Evolutionary conservation across 352 stramenopile genomes (phyloP), one percentile per base, ranked within the genome.

Genomic region (Elongisporangium senticosum): DNA sequence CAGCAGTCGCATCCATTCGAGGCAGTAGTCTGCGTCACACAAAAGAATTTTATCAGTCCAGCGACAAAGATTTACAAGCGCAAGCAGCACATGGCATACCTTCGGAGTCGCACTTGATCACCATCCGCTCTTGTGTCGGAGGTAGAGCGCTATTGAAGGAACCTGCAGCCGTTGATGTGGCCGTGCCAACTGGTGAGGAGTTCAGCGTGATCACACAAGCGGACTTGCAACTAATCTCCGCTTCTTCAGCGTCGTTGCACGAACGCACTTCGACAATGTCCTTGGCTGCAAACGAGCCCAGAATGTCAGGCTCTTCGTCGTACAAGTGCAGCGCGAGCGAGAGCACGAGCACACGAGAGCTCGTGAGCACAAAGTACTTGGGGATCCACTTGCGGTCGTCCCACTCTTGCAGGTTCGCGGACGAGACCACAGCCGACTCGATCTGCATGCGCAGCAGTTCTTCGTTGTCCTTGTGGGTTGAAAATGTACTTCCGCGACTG

Each of bases 331-430:
- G 54, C 19, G 86, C 86, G 1, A 95, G 77, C 14, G 86, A 93
- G 53, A 93, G 69, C 11, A 93, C 69, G 19, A 95, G 68, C 43
- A 95, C 72, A 10, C 86, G 86, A 10, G 83, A 90, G 49, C 63
- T 89, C 23, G 86, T 95, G 24, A 95, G 61, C 33, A 95, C 86
- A 60, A 93, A 93, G 58, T 95, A 95, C 65, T 95, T 95, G 0
- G 86, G 79, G 43, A 95, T 92, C 86, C 86, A 95, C 58, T 92
- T 93, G 33, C 75, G 79, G 7, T 79, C 83, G 43, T 95, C 86
- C 83, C 83, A 95, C 22, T 93, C 86, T 51, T 93, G 86, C 4
- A 95, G 58, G 53, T 95, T 95, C 7, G 80, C 82, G 23, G 86
- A 93, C 62, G 92, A 93, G 40, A 88, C 75, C 37, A 93, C 86